These are phyloP conservation scores for Wickerhamiella parazyma DNA, from an alignment of 805 yeast genomes.

Conservation along the genomic window DNA sequence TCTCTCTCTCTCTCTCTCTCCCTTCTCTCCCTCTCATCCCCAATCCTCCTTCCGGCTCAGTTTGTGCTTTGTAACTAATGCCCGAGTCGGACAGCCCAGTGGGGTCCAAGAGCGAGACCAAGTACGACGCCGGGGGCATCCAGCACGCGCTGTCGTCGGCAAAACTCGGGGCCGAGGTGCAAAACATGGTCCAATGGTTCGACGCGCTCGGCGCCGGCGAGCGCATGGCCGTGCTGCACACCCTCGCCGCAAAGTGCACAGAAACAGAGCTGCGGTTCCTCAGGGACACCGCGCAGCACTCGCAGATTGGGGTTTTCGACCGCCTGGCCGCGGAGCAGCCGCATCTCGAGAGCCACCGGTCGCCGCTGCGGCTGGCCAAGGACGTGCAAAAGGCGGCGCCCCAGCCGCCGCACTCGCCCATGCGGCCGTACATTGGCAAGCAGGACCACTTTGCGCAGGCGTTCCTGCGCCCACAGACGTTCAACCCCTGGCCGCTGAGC, in stretches of 20 bases:
- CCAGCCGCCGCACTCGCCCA: conserved; percentile 7
- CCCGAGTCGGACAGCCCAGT: conserved; percentile 9
- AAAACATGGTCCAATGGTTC: conserved; percentile 30
- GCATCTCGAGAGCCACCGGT: not conserved
- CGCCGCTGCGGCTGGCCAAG: conserved; percentile 2
- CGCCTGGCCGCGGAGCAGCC: conserved; percentile 5
- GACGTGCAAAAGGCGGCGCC: not conserved
- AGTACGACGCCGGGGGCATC: not conserved
- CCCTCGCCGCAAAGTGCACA: conserved; percentile 25
- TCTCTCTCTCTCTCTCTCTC: no score
- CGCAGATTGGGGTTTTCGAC: conserved; percentile 4
- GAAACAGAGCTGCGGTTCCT: conserved; percentile 8
- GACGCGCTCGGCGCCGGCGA: conserved; percentile 27
- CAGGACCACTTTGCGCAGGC: conserved; percentile 13
- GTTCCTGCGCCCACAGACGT: conserved; percentile 13
- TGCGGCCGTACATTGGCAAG: conserved; percentile 18
- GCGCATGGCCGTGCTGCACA: conserved; percentile 27
- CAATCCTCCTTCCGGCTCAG: not conserved
- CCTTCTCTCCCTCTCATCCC: no score
- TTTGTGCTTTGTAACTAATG: conserved; percentile 3
- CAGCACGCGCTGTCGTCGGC: conserved; percentile 20
- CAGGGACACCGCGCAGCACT: not conserved
- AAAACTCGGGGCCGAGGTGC: conserved; percentile 23
- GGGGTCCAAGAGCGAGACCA: conserved; percentile 10
- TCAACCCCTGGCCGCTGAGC: conserved; percentile 19